Evolutionary conservation across 208 protist genomes (phyloP), one percentile per base, ranked within the genome.

Genomic region (Crithidia brevicula): DNA sequence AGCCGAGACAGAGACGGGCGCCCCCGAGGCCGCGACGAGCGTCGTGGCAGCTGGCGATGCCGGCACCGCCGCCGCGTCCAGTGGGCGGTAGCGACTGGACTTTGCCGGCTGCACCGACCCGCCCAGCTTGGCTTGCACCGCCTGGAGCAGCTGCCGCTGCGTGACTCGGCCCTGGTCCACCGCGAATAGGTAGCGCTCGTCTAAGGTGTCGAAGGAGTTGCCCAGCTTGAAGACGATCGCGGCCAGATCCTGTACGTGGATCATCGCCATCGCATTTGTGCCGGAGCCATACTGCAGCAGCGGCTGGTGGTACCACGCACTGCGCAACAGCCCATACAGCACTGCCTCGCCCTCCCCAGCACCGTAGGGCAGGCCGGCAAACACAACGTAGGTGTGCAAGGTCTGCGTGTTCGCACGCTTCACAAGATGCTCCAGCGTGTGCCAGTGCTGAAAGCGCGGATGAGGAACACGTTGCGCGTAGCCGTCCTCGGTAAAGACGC

Each of bases 221-320:
- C 85, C 88, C 18, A 97, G 64, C 50, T 87, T 72, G 53, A 77
- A 89, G 18, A 93, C 67, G 20, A 96, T 83, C 3, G 67, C 72
- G 20, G 92, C 85, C 16, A 98, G 76, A 73, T 98, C 96, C 42
- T 91, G 70, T 4, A 98, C 88, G 74, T 98, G 95, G 47, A 98
- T 97, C 70, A 94, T 95, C 15, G 96, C 93, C 27, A 98, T 69
- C 27, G 82, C 67, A 67, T 98, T 98, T 36, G 76, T 68, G 25
- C 95, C 95, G 54, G 79, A 51, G 11, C 93, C 88, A 63, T 93
- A 95, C 33, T 87, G 76, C 18, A 78, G 83, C 18, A 98, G 57
- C 16, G 53, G 45, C 22, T 81, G 54, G 50, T 94, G 81, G n/a
- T 85, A 61, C 91, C 90, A 97, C 15, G 91, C 96, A 10, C 74